These are phyloP conservation scores for Sporothrix dimorphospora DNA, from an alignment of 2,329 filamentous ascomycete species.

Conservation along the genomic window DNA sequence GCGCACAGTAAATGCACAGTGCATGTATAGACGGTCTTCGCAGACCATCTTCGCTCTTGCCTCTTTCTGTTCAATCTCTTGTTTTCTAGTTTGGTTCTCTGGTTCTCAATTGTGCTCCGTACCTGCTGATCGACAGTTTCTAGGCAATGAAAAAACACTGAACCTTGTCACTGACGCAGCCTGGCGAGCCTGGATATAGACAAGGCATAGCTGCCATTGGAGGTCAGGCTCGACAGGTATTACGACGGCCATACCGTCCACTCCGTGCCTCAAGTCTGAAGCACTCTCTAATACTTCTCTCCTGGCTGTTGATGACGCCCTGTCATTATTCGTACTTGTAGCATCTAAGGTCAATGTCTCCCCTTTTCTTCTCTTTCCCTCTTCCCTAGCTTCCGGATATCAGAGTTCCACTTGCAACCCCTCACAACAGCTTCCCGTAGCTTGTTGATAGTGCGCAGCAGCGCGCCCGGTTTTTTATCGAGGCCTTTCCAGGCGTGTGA, in stretches of 20 bases:
- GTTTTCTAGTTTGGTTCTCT: background rate
- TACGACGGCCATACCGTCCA: background rate
- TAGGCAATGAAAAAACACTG: background rate
- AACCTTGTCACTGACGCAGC: slow-evolving; percentile 1
- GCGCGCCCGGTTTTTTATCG: slow-evolving; percentile 23
- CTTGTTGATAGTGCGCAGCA: slow-evolving; percentile 18
- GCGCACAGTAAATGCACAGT: background rate
- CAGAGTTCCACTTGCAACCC: slow-evolving; percentile 10
- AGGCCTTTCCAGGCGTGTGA: background rate
- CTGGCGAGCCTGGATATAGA: background rate
- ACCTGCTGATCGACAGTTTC: slow-evolving; percentile 7
- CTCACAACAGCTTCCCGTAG: slow-evolving; percentile 18
- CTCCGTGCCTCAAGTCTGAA: background rate
- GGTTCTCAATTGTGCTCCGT: background rate
- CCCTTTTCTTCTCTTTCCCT: background rate
- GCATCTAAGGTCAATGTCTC: background rate
- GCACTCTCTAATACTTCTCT: background rate
- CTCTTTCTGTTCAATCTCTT: background rate
- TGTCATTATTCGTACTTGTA: background rate
- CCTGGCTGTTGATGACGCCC: background rate
- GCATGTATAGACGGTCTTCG: background rate
- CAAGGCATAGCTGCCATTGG: background rate
- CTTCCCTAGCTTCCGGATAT: slow-evolving; percentile 7
- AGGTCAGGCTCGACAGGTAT: too few species aligned
- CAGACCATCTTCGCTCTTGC: background rate